Conservation (phyloP, 177 flowering plant genomes). For the Vitis hybrid region DNA sequence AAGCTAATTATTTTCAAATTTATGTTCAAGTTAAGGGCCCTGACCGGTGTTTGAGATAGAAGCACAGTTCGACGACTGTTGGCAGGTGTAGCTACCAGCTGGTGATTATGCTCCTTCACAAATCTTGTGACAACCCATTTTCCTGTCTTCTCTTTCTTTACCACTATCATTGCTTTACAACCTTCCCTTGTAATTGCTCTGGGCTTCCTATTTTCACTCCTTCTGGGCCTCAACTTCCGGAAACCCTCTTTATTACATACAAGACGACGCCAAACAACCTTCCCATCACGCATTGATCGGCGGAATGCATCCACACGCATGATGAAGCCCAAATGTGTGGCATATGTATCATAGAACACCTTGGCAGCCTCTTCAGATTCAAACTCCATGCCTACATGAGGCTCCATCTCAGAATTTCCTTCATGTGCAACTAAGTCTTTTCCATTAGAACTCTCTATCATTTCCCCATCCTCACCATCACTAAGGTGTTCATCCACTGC, state of each 20-base stretch:
- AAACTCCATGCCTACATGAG: conserved; percentile 37
- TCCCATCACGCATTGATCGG: conserved; percentile 45
- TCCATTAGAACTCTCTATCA: conserved; percentile 21
- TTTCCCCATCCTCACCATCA: conserved; percentile 16
- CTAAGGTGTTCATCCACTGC: conserved; percentile 32
- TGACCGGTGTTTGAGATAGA: conserved; percentile 45
- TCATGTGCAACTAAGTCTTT: conserved; percentile 14
- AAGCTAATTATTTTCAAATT: neutral
- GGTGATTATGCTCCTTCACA: conserved; percentile 52
- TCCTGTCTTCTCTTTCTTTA: conserved; percentile 39
- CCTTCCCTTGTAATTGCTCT: conserved; percentile 51
- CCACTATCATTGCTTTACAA: conserved; percentile 50
- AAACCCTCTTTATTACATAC: conserved; percentile 54
- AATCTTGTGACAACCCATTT: conserved; percentile 53
- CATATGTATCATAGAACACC: conserved; percentile 45
- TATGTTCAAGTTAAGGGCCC: neutral
- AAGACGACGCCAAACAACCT: conserved; percentile 40
- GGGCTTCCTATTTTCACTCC: conserved; percentile 42
- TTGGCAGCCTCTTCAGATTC: conserved; percentile 39
- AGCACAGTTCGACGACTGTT: conserved; percentile 35
- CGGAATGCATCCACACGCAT: conserved; percentile 46
- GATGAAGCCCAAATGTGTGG: conserved; percentile 38
- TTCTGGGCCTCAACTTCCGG: conserved; percentile 31
- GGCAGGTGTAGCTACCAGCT: conserved; percentile 28
- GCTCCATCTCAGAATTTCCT: conserved; percentile 22